Base-by-base conservation (phyloP, 164 flowering plant genomes). In the Aristolochia fimbriata region DNA sequence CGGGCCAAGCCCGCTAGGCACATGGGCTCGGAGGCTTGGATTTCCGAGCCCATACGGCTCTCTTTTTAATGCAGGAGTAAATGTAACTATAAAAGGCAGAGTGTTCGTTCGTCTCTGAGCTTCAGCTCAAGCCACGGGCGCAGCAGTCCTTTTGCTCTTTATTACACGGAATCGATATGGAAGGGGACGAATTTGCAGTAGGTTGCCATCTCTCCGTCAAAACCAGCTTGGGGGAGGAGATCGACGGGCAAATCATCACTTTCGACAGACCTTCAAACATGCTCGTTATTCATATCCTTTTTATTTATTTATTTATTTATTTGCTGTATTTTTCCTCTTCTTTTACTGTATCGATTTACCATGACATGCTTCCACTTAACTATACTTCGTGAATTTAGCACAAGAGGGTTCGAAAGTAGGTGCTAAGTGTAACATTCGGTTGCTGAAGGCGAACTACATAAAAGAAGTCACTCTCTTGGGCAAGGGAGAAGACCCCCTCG, bases 221-320 rank as follows among this genome's bases (percentile, higher is more conserved):
- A 65, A 91, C 95, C 27, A 83, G 86, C 10, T 57, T 86, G 6
- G 93, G 91, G 1, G 99, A 93, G 31, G 89, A 86, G 55, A 83
- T 90, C 64, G 78, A 86, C 66, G 97, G 74, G 13, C 88, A 82
- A 62, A 77, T 90, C 69, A 68, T 93, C 81, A 70, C 95, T 74
- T 90, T 77, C 68, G 97, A 90, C 60, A 77, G 78, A 51, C 73
- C 67, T 21, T 83, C 97, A 76, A 88, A 93, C 83, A 73, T 88
- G 60, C 89, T 90, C 68, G 83, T 85, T 16, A 83, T 90, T 79
- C 96, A 91, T 86, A 87, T 88, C 96, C 97, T 84, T 84, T 45
- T 4, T 27, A 2, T 27, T 27, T 43, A 22, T 5, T 64, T 19
- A 21, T 17, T 25, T 45, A n/a, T n/a, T n/a, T n/a, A n/a, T n/a